Evolutionary conservation across 176 grass and related monocot genomes (phyloP), one percentile per base, ranked within the genome.

Genomic region (Secale cereale): DNA sequence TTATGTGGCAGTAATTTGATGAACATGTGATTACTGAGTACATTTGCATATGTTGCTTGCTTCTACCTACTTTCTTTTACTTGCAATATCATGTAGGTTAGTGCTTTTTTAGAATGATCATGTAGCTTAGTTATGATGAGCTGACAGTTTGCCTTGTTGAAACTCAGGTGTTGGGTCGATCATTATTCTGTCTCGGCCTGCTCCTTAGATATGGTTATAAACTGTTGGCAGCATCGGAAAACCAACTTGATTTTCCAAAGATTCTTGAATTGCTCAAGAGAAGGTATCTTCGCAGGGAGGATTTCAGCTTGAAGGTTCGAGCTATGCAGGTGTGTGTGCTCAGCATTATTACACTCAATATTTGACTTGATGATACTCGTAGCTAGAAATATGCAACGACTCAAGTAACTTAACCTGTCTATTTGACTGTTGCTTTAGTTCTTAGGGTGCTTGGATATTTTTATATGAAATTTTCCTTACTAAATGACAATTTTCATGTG

Each of bases 281-380:
- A 79, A 94, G 70, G 41, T 99, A 89, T 85, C 88, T 99, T 88
- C 52, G 82, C 25, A 85, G 74, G 84, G 92, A 99, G 10, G 97
- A 99, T 64, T 97, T 99, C 82, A 83, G 76, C 86, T 99, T 99
- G 82, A 99, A 97, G 74, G 82, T 97, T 72, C 94, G 97, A 89
- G 91, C 90, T 88, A 91, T 96, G 81, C 96, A 98, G 93, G 96
- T 94, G 43, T 80, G 82, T 83, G 68, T 33, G 12, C 33, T 19
- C 29, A 65, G 40, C 70, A 82, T 28, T 71, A 65, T 70, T 85
- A 70, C n/a, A 85, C n/a, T 70, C 40, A 43, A 61, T 73, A 67
- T 36, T 78, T 20, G 0, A 59, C 35, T 79, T 86, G 28, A n/a
- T 78, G 75, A 71, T 20, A 48, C 52, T 32, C 54, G 64, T 40